Percentiles rank a stretch among this genome's conserved stretches.
These are phyloP conservation scores for Penicillium sp. DNA, from an alignment of 2,329 filamentous ascomycete genomes.

Conservation along the genomic window DNA sequence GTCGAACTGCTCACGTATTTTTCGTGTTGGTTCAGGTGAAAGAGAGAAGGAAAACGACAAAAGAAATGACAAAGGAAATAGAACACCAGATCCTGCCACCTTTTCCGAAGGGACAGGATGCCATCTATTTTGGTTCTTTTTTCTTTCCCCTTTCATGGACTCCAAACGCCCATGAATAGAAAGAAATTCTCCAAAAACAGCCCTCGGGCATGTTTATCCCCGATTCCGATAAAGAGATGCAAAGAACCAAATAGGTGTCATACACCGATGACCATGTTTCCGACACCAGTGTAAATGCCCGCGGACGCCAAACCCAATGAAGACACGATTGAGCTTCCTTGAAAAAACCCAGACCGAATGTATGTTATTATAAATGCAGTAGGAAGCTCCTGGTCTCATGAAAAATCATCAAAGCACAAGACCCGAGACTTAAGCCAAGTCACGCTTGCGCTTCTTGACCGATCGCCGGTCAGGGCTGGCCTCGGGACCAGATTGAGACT, in stretches of 20 bases:
- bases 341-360: constrained; percentile 20
- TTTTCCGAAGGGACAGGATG: constrained; percentile 8
- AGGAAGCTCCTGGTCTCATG: constrained; percentile 42
- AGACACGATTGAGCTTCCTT: constrained; percentile 27
- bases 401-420: constrained; percentile 31
- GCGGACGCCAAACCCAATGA: constrained; percentile 38
- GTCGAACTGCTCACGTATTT: constrained; percentile 15
- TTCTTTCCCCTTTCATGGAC: constrained; percentile 15
- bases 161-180: constrained; percentile 3
- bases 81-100: constrained; percentile 15
- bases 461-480: constrained; percentile 49
- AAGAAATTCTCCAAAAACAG: constrained; percentile 1
- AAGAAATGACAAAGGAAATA: constrained; percentile 53
- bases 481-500: constrained; percentile 69
- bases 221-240: constrained; percentile 5
- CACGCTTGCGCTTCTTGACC: constrained; percentile 79
- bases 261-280: constrained; percentile 9
- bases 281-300: constrained; percentile 21
- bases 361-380: constrained; percentile 33
- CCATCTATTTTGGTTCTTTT: constrained; percentile 17
- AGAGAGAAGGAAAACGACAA: constrained; percentile 34
- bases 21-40: constrained; percentile 18
- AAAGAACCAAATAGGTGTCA: constrained; percentile 11
- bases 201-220: constrained; percentile 4
- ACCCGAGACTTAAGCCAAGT: constrained; percentile 53